A percentile compares a stretch with the other conserved stretches of the same genome.
phyloP scores from a whole-genome alignment of 257 asterid species.

The Solanum sparsipilum region DNA sequence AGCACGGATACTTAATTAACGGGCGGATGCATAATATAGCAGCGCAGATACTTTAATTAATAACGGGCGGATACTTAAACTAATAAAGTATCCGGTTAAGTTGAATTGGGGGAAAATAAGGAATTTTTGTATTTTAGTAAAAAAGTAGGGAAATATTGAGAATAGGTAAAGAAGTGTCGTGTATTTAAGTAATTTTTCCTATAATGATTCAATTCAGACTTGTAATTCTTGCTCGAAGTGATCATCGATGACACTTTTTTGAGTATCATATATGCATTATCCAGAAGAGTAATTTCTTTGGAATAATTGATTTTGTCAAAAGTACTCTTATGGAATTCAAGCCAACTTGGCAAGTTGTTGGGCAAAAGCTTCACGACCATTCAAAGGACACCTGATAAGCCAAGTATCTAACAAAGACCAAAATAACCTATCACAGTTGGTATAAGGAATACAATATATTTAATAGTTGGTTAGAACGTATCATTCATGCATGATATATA shows the following conservation, averaged over 20 bases:
- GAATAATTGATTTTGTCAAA: neutral
- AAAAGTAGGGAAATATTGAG: too few relatives aligned
- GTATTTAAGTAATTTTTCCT: too few relatives aligned
- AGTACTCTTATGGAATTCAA: neutral
- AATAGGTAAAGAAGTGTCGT: too few relatives aligned
- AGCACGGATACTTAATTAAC: too few relatives aligned
- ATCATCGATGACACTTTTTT: neutral
- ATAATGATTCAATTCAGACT: neutral
- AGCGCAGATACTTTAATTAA: too few relatives aligned
- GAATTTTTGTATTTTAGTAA: too few relatives aligned
- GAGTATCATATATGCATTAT: neutral
- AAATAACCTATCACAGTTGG: neutral
- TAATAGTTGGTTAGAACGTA: too few relatives aligned
- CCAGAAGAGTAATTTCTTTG: neutral
- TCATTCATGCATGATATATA: neutral
- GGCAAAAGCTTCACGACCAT: neutral
- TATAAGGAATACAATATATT: neutral
- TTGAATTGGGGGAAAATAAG: too few relatives aligned
- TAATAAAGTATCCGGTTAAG: too few relatives aligned
- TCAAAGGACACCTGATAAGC: neutral
- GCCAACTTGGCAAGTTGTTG: neutral
- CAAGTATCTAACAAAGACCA: neutral
- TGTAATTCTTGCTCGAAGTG: neutral
- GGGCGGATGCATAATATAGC: too few relatives aligned
- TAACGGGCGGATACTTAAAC: too few relatives aligned